A percentile compares a stretch with the other conserved stretches of the same genome.
phyloP scores from a whole-genome alignment of 495 filamentous ascomycete species.

The Penicillium samsonianum region DNA sequence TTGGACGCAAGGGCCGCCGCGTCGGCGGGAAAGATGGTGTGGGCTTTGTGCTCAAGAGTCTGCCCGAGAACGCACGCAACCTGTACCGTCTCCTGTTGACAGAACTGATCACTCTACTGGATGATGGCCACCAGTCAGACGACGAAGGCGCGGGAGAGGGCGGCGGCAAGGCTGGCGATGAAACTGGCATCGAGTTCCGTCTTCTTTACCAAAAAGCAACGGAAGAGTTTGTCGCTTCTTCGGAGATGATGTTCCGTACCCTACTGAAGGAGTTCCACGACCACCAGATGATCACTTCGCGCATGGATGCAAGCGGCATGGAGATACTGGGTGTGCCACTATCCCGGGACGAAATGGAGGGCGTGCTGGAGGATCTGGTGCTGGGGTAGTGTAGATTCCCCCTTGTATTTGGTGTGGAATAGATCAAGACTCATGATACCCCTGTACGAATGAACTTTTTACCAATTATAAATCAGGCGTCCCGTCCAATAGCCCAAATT shows the following conservation, averaged over 20 bases:
- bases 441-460: conserved; percentile 31
- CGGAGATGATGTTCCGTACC: conserved; percentile 92
- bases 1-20: conserved; percentile 79
- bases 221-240: conserved; percentile 95
- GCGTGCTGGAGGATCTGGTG: conserved; percentile 82
- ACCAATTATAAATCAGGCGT: conserved; percentile 10
- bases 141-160: conserved; percentile 41
- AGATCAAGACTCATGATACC: conserved; percentile 38
- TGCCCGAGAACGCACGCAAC: conserved; percentile 88
- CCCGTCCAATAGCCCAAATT: neutral
- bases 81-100: conserved; percentile 81
- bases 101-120: conserved; percentile 74
- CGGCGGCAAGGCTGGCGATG: conserved; percentile 29
- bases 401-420: conserved; percentile 12
- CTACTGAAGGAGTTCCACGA: conserved; percentile 97
- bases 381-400: conserved; percentile 26
- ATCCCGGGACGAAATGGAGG: conserved; percentile 84
- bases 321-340: conserved; percentile 86
- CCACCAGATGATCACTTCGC: conserved; percentile 90
- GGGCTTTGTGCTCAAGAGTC: conserved; percentile 80
- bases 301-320: conserved; percentile 79
- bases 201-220: conserved; percentile 91
- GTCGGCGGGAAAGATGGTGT: conserved; percentile 91
- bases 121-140: conserved; percentile 49
- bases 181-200: conserved; percentile 78